phyloP scores from a whole-genome alignment of 2,329 filamentous ascomycete species.

The Aspergillus jensenii region DNA sequence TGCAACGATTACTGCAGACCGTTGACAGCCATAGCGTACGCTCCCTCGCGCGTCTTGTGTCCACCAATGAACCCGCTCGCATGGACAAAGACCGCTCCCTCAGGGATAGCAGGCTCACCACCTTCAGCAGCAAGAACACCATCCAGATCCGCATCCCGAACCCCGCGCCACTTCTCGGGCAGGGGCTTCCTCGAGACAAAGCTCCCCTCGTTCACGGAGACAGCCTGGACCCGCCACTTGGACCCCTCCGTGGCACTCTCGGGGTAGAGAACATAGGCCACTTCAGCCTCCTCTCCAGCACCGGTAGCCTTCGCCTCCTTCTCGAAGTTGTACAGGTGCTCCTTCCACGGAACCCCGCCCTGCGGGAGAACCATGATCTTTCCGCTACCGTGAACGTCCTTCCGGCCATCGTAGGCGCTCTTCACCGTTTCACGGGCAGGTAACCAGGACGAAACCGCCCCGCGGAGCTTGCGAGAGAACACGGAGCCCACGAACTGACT shows the following conservation, averaged over 20 bases:
- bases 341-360: slow-evolving; percentile 84
- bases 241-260: slow-evolving; percentile 72
- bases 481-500: slow-evolving; percentile 84
- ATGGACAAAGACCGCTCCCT: slow-evolving; percentile 84
- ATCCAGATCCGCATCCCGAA: slow-evolving; percentile 82
- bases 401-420: slow-evolving; percentile 69
- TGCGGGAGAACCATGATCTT: slow-evolving; percentile 80
- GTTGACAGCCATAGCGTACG: slow-evolving; percentile 70
- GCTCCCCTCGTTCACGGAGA: slow-evolving; percentile 79
- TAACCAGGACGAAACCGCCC: slow-evolving; percentile 76
- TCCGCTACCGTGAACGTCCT: slow-evolving; percentile 68
- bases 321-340: slow-evolving; percentile 90
- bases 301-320: slow-evolving; percentile 51
- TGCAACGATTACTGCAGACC: neutral
- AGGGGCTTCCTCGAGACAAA: slow-evolving; percentile 91
- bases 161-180: slow-evolving; percentile 87
- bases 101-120: slow-evolving; percentile 40
- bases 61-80: slow-evolving; percentile 95
- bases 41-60: slow-evolving; percentile 87
- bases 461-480: slow-evolving; percentile 77
- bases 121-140: slow-evolving; percentile 46
- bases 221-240: slow-evolving; percentile 93
- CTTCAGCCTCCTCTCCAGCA: slow-evolving; percentile 49
- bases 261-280: slow-evolving; percentile 87
- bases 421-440: slow-evolving; percentile 80